Percentiles rank a stretch among this genome's conserved stretches.
Conservation (phyloP, 352 stramenopile species). For the Phytopythium delawarense region DNA sequence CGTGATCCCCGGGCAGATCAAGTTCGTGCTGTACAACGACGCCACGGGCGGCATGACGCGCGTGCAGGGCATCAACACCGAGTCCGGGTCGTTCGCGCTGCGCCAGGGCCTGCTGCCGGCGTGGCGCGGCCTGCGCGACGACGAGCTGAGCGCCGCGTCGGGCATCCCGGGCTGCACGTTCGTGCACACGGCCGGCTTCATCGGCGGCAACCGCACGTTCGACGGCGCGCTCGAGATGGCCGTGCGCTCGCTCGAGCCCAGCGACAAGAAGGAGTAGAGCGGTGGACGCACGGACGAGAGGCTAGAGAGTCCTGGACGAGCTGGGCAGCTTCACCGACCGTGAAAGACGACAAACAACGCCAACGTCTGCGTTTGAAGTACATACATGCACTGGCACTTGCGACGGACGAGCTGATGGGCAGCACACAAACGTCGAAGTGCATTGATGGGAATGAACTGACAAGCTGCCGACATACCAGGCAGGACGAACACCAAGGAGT, state of each 20-base stretch:
- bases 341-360: too few relatives aligned
- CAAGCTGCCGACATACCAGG: too few relatives aligned
- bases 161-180: slow-evolving; percentile 96
- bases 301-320: too few relatives aligned
- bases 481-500: too few relatives aligned
- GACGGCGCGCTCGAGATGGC: slow-evolving; percentile 96
- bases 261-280: slow-evolving; percentile 10
- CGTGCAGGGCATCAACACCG: slow-evolving; percentile 94
- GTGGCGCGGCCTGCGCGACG: slow-evolving; percentile 95
- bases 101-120: slow-evolving; percentile 86
- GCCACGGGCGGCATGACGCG: slow-evolving; percentile 91
- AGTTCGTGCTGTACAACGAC: slow-evolving; percentile 98
- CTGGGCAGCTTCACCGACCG: too few relatives aligned
- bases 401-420: too few relatives aligned
- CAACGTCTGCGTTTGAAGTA: too few relatives aligned
- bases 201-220: slow-evolving; percentile 96
- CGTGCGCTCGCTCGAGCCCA: slow-evolving; percentile 38
- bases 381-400: too few relatives aligned
- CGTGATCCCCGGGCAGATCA: slow-evolving; percentile 86
- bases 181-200: slow-evolving; percentile 98
- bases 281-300: too few relatives aligned
- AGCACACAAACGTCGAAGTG: too few relatives aligned
- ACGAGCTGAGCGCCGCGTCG: slow-evolving; percentile 80
- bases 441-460: too few relatives aligned
- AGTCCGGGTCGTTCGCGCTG: slow-evolving; percentile 92